A percentile compares a stretch with the other conserved stretches of the same genome.
Evolutionary conservation across 2,329 filamentous ascomycete genomes (phyloP).

Genomic region (Calonectria honghensis): DNA sequence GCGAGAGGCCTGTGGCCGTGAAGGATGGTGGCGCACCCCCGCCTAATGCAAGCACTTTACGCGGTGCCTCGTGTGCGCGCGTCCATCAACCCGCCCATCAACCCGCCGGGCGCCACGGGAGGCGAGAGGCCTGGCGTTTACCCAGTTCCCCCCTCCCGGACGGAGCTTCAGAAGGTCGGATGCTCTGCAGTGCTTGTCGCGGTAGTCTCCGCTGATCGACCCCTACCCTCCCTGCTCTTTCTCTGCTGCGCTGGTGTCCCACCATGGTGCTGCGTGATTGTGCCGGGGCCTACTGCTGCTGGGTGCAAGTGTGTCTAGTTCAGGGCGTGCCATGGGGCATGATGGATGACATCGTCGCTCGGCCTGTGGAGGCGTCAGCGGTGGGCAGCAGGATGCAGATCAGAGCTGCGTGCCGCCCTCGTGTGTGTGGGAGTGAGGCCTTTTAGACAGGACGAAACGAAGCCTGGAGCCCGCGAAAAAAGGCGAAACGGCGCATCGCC

Average conservation of each 20-base stretch:
- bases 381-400: constrained; percentile 24
- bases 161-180: background rate
- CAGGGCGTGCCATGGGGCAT: constrained; percentile 13
- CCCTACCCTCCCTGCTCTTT: background rate
- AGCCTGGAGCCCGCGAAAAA: background rate
- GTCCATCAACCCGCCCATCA: constrained; percentile 16
- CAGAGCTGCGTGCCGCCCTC: background rate
- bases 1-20: background rate
- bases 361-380: constrained; percentile 17
- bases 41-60: constrained; percentile 42
- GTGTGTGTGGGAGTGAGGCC: constrained; percentile 15
- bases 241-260: constrained; percentile 18
- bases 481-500: background rate
- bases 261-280: constrained; percentile 22
- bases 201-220: constrained; percentile 32
- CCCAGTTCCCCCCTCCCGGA: background rate
- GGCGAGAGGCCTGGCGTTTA: constrained; percentile 2
- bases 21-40: constrained; percentile 21
- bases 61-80: constrained; percentile 28
- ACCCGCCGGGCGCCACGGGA: constrained; percentile 23
- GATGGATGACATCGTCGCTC: constrained; percentile 23
- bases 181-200: background rate
- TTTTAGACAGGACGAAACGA: constrained; percentile 28
- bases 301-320: constrained; percentile 19
- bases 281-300: constrained; percentile 21